phyloP scores from a whole-genome alignment of 768 basidiomycete species.

The Suillus paluster region DNA sequence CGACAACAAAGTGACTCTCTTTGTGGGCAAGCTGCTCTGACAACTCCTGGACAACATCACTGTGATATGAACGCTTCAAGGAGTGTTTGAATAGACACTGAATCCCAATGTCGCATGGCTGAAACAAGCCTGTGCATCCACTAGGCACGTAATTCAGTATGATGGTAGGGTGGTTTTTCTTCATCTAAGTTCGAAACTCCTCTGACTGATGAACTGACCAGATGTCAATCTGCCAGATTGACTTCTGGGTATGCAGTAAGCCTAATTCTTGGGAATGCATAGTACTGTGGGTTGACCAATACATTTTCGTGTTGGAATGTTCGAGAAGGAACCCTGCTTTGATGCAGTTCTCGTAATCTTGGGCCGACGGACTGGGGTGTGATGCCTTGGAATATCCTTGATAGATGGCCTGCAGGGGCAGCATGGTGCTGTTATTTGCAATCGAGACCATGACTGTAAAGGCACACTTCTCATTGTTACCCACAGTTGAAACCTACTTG shows the following conservation, averaged over 20 bases:
- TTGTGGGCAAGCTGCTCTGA: too few species aligned
- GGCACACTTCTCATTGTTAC: constrained; percentile 46
- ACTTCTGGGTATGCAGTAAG: constrained; percentile 22
- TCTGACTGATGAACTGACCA: too few species aligned
- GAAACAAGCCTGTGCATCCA: constrained; percentile 26
- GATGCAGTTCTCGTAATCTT: constrained; percentile 24
- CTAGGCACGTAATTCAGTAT: too few species aligned
- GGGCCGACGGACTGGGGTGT: too few species aligned
- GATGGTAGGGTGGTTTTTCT: too few species aligned
- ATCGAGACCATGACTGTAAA: constrained; percentile 42
- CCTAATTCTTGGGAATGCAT: constrained; percentile 35
- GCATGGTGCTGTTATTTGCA: constrained; percentile 32
- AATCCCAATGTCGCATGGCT: constrained; percentile 40
- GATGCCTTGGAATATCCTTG: constrained; percentile 29
- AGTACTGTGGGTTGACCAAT: constrained; percentile 31
- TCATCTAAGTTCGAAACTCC: too few species aligned
- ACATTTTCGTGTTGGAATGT: constrained; percentile 26
- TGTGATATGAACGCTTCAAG: constrained; percentile 13
- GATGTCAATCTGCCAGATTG: constrained; percentile 12
- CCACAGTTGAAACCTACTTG: constrained; percentile 40
- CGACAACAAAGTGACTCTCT: constrained; percentile 16
- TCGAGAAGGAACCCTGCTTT: constrained; percentile 29
- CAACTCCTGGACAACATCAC: constrained; percentile 15
- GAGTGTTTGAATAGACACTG: constrained; percentile 19
- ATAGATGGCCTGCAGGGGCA: constrained; percentile 45